These are phyloP conservation scores for Lasiosphaeria miniovina DNA, from an alignment of 495 filamentous ascomycete species.

Conservation along the genomic window DNA sequence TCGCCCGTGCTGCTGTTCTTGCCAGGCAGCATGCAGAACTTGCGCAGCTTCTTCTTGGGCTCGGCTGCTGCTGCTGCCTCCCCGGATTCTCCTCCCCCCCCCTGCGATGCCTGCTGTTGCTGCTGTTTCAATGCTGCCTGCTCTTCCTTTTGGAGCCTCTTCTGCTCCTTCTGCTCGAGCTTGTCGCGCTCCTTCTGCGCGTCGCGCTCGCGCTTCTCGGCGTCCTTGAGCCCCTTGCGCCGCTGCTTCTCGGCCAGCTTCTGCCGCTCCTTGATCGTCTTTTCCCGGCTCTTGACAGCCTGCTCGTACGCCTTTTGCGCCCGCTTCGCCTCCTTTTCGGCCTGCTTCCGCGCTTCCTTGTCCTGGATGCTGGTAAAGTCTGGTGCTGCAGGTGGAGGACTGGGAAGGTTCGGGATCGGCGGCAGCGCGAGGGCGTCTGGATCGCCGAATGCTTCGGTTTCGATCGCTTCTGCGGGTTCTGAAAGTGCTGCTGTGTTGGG, in stretches of 20 bases:
- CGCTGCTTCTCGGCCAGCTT: slow-evolving; percentile 48
- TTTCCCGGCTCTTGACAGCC: slow-evolving; percentile 61
- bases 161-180: slow-evolving; percentile 40
- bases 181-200: slow-evolving; percentile 19
- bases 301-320: slow-evolving; percentile 57
- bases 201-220: slow-evolving; percentile 39
- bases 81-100: slow-evolving; percentile 20
- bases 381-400: slow-evolving; percentile 36
- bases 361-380: slow-evolving; percentile 53
- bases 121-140: slow-evolving; percentile 9
- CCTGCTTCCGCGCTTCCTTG: slow-evolving; percentile 61
- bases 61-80: slow-evolving; percentile 30
- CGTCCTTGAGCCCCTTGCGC: slow-evolving; percentile 28
- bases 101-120: not conserved
- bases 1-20: slow-evolving; percentile 50
- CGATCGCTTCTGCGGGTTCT: not conserved
- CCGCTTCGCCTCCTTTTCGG: slow-evolving; percentile 58
- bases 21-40: slow-evolving; percentile 73
- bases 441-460: not conserved
- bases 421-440: slow-evolving; percentile 33
- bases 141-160: slow-evolving; percentile 18
- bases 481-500: not conserved
- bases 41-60: slow-evolving; percentile 51
- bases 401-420: slow-evolving; percentile 41
- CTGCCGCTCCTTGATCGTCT: slow-evolving; percentile 54